Percentiles rank a stretch among this genome's conserved stretches.
phyloP scores from a whole-genome alignment of 2,329 filamentous ascomycete species.

The Amesomyces nigricolor region DNA sequence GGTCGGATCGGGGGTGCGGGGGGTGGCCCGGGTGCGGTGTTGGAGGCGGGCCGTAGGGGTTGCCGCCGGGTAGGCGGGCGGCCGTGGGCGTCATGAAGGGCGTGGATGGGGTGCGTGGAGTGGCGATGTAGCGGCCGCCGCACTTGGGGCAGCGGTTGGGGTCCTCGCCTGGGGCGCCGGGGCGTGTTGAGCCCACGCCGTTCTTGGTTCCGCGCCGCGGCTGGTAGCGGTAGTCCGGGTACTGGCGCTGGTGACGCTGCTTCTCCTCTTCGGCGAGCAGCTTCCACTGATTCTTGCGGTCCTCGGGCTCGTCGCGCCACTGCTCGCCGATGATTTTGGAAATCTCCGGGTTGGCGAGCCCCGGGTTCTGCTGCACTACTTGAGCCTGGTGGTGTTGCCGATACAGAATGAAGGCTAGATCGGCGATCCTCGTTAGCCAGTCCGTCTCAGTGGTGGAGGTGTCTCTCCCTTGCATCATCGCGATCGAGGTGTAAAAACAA shows the following conservation, averaged over 20 bases:
- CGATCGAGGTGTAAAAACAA: constrained; percentile 10
- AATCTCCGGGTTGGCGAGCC: constrained; percentile 88
- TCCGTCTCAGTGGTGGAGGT: not conserved
- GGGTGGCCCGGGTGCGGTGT: not conserved
- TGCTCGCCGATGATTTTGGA: constrained; percentile 94
- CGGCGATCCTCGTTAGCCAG: constrained; percentile 24
- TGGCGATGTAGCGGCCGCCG: constrained; percentile 60
- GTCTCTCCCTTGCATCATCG: not conserved
- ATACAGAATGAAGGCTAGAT: constrained; percentile 89
- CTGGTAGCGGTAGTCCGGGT: constrained; percentile 92
- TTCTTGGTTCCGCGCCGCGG: constrained; percentile 59
- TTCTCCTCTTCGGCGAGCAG: constrained; percentile 89
- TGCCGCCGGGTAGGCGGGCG: not conserved
- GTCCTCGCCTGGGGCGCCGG: constrained; percentile 39
- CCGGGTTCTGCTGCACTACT: constrained; percentile 77
- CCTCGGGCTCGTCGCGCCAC: constrained; percentile 73
- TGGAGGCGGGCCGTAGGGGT: constrained; percentile 4
- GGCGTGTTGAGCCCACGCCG: constrained; percentile 12
- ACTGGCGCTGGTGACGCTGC: constrained; percentile 77
- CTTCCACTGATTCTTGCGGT: constrained; percentile 82
- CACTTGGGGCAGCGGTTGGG: constrained; percentile 64
- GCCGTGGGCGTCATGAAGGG: constrained; percentile 36
- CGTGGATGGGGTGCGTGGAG: constrained; percentile 53
- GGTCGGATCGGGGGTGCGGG: not conserved
- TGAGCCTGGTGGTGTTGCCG: constrained; percentile 84